Base-by-base conservation (phyloP, 179 eudicot species). In the Silene vulgaris region DNA sequence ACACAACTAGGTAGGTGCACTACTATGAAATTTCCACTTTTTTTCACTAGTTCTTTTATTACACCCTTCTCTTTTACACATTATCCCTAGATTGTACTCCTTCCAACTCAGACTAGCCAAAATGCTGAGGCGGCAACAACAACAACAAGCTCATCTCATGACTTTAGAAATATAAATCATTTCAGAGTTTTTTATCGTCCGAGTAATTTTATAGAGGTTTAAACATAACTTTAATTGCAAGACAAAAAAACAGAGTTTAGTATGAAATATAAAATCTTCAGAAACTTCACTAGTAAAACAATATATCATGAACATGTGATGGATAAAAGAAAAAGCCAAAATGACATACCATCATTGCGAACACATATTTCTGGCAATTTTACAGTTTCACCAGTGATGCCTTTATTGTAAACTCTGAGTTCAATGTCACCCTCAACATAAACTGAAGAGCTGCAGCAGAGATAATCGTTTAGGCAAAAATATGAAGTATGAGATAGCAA, bases 341-440 rank as follows among this genome's bases (percentile, higher is more conserved):
- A 75, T 52, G 26, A 73, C 95, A 75, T 89, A 95, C 99, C 99
- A 84, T 89, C 92, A 72, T 72, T 78, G 40, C 97, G 95, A 78
- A 92, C 88, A 82, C 99, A 92, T 50, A 95, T 89, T 80, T 92
- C 99, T 0, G 96, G 96, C 77, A 92, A 76, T 84, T 81, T 87
- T 61, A 90, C 90, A 52, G 88, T 74, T 83, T 88, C 89, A 19
- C 98, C 96, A 48, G 85, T 89, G 73, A 94, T 88, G 69, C 88
- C 88, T 83, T 88, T 93, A 80, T 95, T 90, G 85, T 86, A 92
- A 71, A 95, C 91, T 84, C 99, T 88, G 61, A 89, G 85, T 85
- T 95, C 99, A 81, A 92, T 90, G 73, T 95, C 97, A 75, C 99
- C 99, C 87, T 95, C 99, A 17, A 95, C 90, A 82, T 87, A 95